These are phyloP conservation scores for Haplosporangium sp. DNA, from an alignment of 371 early-diverging fungal species.

Conservation along the genomic window DNA sequence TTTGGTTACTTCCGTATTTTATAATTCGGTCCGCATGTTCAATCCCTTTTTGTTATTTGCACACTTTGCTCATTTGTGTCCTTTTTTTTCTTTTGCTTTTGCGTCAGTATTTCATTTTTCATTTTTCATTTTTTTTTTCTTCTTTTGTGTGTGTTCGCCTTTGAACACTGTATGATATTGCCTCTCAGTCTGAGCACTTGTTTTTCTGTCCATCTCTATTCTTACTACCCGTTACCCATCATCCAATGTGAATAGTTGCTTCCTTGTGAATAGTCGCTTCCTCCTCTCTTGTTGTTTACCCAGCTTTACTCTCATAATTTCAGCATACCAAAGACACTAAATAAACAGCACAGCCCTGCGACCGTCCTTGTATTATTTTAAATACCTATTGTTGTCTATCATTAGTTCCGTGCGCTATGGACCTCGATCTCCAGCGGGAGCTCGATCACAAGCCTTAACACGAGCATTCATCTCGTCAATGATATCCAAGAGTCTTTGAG, in stretches of 20 bases:
- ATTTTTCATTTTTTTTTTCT: conserved; percentile 2
- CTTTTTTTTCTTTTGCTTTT: background rate
- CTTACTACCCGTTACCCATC: background rate
- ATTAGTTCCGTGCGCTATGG: background rate
- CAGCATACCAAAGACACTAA: too few relatives aligned
- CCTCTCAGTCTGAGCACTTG: background rate
- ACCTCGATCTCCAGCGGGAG: background rate
- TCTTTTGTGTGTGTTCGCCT: background rate
- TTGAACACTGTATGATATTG: background rate
- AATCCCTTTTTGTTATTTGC: background rate
- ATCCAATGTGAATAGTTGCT: background rate
- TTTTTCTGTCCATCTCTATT: background rate
- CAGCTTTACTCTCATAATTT: too few relatives aligned
- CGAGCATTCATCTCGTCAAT: conserved; percentile 59
- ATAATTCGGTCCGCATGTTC: too few relatives aligned
- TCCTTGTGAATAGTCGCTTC: background rate
- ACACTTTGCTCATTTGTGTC: background rate
- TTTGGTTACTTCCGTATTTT: background rate
- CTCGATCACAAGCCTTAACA: conserved; percentile 33
- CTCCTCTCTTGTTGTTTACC: too few relatives aligned
- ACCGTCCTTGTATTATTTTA: background rate
- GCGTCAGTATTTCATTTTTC: background rate
- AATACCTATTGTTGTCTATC: background rate
- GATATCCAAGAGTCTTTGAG: conserved; percentile 62
- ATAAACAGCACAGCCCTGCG: too few relatives aligned